phyloP scores from a whole-genome alignment of 345 rosid species.

The Chamaenerion angustifolium region DNA sequence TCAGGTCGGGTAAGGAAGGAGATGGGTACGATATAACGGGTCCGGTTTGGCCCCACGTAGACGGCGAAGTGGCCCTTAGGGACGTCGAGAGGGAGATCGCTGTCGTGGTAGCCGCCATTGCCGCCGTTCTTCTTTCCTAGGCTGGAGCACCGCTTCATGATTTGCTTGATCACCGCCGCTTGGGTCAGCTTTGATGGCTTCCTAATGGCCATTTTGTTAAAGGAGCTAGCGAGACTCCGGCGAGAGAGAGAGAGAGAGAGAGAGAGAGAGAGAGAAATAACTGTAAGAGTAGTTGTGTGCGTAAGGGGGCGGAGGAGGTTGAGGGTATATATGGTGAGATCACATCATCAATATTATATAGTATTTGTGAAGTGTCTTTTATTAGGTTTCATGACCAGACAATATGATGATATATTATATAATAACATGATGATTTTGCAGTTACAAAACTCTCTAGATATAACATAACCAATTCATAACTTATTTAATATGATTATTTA shows the following conservation, averaged over 20 bases:
- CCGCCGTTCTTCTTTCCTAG: conserved; percentile 19
- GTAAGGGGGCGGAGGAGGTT: neutral
- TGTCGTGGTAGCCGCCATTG: conserved; percentile 5
- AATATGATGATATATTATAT: no score
- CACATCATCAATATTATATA: neutral
- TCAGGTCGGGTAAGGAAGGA: conserved; percentile 24
- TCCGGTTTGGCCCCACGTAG: conserved; percentile 34
- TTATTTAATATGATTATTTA: no score
- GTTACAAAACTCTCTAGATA: no score
- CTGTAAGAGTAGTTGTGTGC: neutral
- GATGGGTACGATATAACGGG: conserved; percentile 30
- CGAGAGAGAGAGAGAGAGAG: neutral
- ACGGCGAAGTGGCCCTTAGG: conserved; percentile 40
- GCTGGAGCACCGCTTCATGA: conserved; percentile 34
- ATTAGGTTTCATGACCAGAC: no score
- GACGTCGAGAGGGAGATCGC: conserved; percentile 23
- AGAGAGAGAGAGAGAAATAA: neutral
- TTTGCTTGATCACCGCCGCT: conserved; percentile 27
- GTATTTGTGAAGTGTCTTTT: no score
- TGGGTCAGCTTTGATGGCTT: conserved; percentile 24
- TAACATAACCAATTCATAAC: no score
- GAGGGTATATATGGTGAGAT: conserved; percentile 11
- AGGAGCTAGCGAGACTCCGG: neutral
- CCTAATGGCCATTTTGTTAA: conserved; percentile 11
- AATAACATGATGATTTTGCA: no score